Conservation (phyloP, 2,329 filamentous ascomycete genomes). For the Neonectria ditissima region DNA sequence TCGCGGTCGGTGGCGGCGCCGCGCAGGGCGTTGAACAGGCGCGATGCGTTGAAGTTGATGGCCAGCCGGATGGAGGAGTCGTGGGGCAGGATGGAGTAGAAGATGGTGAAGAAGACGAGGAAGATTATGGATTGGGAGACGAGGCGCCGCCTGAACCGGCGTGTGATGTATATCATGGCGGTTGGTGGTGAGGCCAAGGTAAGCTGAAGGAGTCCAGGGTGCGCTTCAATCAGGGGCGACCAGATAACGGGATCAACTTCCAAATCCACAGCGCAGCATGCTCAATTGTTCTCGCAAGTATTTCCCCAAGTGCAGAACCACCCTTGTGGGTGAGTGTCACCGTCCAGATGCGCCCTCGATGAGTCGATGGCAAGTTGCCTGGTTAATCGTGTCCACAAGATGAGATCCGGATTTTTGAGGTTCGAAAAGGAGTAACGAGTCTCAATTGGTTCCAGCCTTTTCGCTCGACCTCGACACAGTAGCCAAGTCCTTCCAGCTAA, state of each 20-base stretch:
- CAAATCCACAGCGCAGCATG: constrained; percentile 7
- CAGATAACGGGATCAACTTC: neutral
- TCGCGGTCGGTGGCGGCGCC: constrained; percentile 49
- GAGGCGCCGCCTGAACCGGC: constrained; percentile 47
- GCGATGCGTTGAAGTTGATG: constrained; percentile 49
- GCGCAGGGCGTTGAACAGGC: constrained; percentile 48
- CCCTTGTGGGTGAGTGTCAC: neutral
- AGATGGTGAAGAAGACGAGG: constrained; percentile 41
- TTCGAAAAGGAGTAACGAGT: neutral
- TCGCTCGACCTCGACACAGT: neutral
- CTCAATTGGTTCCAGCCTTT: neutral
- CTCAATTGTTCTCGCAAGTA: neutral
- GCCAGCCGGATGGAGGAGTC: constrained; percentile 51
- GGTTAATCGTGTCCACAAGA: neutral
- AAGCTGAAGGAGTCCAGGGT: constrained; percentile 7
- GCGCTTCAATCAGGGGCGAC: constrained; percentile 1
- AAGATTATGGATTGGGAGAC: constrained; percentile 37
- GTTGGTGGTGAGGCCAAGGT: constrained; percentile 15
- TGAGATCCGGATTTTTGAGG: too few relatives aligned
- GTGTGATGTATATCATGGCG: constrained; percentile 42
- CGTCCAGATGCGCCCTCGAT: neutral
- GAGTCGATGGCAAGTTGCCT: neutral
- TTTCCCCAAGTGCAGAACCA: neutral
- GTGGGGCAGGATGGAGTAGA: constrained; percentile 48
- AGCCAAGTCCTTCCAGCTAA: neutral